Evolutionary conservation across 2,329 filamentous ascomycete species (phyloP), one percentile per base, ranked within the genome.

Genomic region (Fusarium tricinctum): DNA sequence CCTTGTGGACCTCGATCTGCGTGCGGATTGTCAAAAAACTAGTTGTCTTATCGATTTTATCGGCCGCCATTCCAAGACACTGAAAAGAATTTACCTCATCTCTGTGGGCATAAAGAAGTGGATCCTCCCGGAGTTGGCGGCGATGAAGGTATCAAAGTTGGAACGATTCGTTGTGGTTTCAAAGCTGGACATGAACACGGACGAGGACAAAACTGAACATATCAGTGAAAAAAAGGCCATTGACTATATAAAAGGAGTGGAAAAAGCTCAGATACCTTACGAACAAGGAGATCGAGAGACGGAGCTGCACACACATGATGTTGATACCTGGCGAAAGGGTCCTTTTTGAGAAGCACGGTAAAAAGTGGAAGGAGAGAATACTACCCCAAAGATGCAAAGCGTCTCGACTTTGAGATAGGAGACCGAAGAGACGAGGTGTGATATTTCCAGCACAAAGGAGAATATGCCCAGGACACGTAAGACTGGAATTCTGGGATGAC

Each of bases 401-500:
- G 17, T 6, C 52, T 51, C 5, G 61, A 58, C 13, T 35, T 35
- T 6, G 22, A 30, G 28, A 19, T 32, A 1, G 23, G 19, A 8
- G 40, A 63, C 4, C 23, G 35, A 28, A 52, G 61, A 22, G 58
- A 64, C 14, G 42, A 58, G 14, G 10, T 38, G 3, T 64, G 62
- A 52, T 35, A 23, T 22, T 58, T 65, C 19, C 17, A 50, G 4
- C 59, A 65, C 15, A 22, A 45, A 2, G 59, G 43, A 14, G 59
- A 65, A 15, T 6, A 42, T 7, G 52, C 59, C 1, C 48, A 44
- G 43, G 52, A 1, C 17, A 64, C 4, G 59, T 64, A 4, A 59
- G 59, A 1, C n/a, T 65, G 12, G 42, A 64, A 0, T 58, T 58
- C 8, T 65, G 62, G 62, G 17, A 8, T 7, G 52, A 65, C 2